Evolutionary conservation across 1,139 yeast species (phyloP), one percentile per base, ranked within the genome.

Genomic region (Saccharomyces hybrid): DNA sequence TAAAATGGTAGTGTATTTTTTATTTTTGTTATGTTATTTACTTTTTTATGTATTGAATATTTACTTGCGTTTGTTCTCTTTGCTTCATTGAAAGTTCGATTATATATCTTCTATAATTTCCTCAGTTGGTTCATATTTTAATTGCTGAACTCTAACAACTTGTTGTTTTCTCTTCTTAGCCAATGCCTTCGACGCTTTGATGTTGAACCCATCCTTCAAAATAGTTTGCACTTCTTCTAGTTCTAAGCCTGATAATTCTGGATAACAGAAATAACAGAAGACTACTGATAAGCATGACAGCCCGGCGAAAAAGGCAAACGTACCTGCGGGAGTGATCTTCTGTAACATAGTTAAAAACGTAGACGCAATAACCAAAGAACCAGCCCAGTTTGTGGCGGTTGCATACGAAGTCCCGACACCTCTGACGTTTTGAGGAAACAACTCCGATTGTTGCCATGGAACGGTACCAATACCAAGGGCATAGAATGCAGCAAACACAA

Each of bases 401-500:
- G 97, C 91, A 64, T 82, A 85, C 62, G 96, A 87, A 2, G 90
- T 85, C 57, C 98, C 99, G 49, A 89, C 79, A 54, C 96, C 95
- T 70, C 99, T 82, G 46, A 91, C 97, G 60, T 83, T 81, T 76
- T 90, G 96, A 27, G 97, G 93, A 75, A 91, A 89, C 64, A 90
- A 75, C 72, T 91, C 99, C 53, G 93, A 88, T 67, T 95, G 98
- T 66, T 93, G 96, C 99, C 99, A 91, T 52, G 99, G 98, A 58
- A 89, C 91, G 68, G 91, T 89, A 72, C 99, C 99, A 62, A 90
- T 88, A 63, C 98, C 98, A 61, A 88, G 76, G 48, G 97, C 96
- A 69, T 90, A 91, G 58, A 86, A 83, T 4, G 96, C 96, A 53
- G 90, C 96, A 67, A 80, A 93, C 54, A 82, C 71, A 63, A 91